Evolutionary conservation across 2,329 filamentous ascomycete species (phyloP).

Genomic region (Arthroderma sp.): DNA sequence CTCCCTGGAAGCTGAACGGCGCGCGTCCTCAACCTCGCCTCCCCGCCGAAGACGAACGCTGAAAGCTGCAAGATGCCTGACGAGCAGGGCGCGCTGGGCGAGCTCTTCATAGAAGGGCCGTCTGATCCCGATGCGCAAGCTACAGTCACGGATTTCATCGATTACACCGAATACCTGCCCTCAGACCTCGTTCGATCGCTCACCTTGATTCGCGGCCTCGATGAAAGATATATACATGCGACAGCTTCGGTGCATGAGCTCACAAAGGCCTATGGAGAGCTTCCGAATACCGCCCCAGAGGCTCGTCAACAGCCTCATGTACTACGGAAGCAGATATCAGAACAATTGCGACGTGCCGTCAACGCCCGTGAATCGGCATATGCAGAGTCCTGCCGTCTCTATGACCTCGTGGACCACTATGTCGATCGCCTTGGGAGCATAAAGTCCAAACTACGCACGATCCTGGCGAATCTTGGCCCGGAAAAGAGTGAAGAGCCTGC

Average conservation of each 20-base stretch:
- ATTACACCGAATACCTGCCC: slow-evolving; percentile 58
- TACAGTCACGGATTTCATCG: slow-evolving; percentile 55
- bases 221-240: slow-evolving; percentile 34
- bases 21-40: background rate
- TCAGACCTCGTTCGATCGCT: slow-evolving; percentile 53
- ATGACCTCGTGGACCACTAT: slow-evolving; percentile 47
- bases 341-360: slow-evolving; percentile 43
- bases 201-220: slow-evolving; percentile 45
- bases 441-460: slow-evolving; percentile 48
- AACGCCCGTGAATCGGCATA: slow-evolving; percentile 44
- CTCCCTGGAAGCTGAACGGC: background rate
- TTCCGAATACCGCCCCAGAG: slow-evolving; percentile 40
- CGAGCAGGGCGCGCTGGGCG: slow-evolving; percentile 32
- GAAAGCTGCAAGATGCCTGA: slow-evolving; percentile 26
- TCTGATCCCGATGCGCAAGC: slow-evolving; percentile 54
- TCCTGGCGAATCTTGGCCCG: slow-evolving; percentile 38
- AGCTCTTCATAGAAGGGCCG: slow-evolving; percentile 36
- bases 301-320: slow-evolving; percentile 40
- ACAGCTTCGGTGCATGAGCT: slow-evolving; percentile 33
- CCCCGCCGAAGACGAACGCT: background rate
- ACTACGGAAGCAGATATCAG: slow-evolving; percentile 46
- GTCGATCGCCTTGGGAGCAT: slow-evolving; percentile 47
- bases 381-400: slow-evolving; percentile 45
- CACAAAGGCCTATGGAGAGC: slow-evolving; percentile 34
- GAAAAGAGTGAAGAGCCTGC: slow-evolving; percentile 15